phyloP scores from a whole-genome alignment of 441 rosid species.

The Pelargonium cotyledonis region DNA sequence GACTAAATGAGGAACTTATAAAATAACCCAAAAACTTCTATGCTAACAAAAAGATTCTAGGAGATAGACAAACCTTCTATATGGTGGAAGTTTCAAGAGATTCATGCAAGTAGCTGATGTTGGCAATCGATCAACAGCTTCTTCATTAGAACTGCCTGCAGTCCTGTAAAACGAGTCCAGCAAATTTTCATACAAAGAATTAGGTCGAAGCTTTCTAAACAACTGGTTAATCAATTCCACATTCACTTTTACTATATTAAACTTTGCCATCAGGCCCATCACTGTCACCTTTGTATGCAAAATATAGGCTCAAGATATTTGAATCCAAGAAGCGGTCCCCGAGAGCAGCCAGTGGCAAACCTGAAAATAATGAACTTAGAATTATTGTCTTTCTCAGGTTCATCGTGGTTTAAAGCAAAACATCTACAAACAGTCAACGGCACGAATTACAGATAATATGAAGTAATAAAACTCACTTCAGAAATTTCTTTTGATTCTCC shows the following conservation, averaged over 20 bases:
- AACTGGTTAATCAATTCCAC: not conserved
- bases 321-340: constrained; percentile 95
- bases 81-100: constrained; percentile 97
- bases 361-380: constrained; percentile 31
- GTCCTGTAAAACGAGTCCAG: constrained; percentile 42
- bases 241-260: not conserved
- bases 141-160: constrained; percentile 69
- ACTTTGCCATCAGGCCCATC: not conserved
- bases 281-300: constrained; percentile 84
- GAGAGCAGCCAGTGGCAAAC: constrained; percentile 97
- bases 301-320: constrained; percentile 83
- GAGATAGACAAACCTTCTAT: constrained; percentile 65
- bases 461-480: constrained; percentile 50
- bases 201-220: not conserved
- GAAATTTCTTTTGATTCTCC: constrained; percentile 80
- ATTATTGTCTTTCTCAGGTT: constrained; percentile 19
- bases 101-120: constrained; percentile 98
- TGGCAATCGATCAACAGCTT: constrained; percentile 80
- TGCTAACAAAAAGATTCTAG: not conserved
- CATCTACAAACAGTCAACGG: not conserved
- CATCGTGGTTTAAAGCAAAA: constrained; percentile 4
- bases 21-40: not conserved
- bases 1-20: not conserved
- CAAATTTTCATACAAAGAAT: not conserved
- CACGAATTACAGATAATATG: constrained; percentile 5